Percentiles rank a stretch among this genome's conserved stretches.
phyloP scores from a whole-genome alignment of 495 filamentous ascomycete species.

The Penicillium alfredii region DNA sequence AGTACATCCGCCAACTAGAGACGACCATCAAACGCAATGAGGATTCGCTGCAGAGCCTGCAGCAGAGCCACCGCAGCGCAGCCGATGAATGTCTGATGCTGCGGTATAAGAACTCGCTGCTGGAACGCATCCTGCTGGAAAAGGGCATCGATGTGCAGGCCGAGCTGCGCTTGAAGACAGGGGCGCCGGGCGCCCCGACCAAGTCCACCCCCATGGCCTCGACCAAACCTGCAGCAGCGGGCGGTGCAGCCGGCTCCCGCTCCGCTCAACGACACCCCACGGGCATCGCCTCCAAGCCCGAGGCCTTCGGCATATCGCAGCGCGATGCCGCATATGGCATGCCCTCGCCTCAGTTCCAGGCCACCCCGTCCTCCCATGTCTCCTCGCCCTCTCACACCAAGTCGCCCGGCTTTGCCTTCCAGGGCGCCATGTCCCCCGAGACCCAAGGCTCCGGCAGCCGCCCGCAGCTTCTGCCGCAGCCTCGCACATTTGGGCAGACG shows the following conservation, averaged over 20 bases:
- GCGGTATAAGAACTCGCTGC: constrained; percentile 93
- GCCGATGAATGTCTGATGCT: constrained; percentile 98
- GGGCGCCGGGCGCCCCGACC: constrained; percentile 56
- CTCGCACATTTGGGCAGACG: constrained; percentile 34
- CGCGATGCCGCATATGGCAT: constrained; percentile 45
- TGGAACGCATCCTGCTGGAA: constrained; percentile 91
- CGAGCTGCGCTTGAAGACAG: constrained; percentile 83
- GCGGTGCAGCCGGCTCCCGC: no score
- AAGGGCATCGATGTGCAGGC: constrained; percentile 99
- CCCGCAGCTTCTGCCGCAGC: constrained; percentile 43
- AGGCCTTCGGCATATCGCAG: constrained; percentile 51
- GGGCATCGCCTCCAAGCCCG: constrained; percentile 65
- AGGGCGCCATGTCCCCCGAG: constrained; percentile 63
- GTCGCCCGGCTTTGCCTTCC: constrained; percentile 64
- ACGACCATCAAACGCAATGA: constrained; percentile 97
- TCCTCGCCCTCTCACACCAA: constrained; percentile 68
- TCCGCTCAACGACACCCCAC: constrained; percentile 61
- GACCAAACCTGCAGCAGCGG: no score
- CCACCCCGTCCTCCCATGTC: constrained; percentile 76
- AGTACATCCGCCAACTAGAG: constrained; percentile 99
- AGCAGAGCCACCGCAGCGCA: constrained; percentile 88
- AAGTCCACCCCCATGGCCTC: constrained; percentile 46
- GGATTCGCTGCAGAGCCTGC: constrained; percentile 81
- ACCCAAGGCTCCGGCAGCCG: constrained; percentile 57
- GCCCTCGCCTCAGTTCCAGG: constrained; percentile 58